Evolutionary conservation across 192 early-diverging fungal species (phyloP).

Genomic region (Lobosporangium transversale): DNA sequence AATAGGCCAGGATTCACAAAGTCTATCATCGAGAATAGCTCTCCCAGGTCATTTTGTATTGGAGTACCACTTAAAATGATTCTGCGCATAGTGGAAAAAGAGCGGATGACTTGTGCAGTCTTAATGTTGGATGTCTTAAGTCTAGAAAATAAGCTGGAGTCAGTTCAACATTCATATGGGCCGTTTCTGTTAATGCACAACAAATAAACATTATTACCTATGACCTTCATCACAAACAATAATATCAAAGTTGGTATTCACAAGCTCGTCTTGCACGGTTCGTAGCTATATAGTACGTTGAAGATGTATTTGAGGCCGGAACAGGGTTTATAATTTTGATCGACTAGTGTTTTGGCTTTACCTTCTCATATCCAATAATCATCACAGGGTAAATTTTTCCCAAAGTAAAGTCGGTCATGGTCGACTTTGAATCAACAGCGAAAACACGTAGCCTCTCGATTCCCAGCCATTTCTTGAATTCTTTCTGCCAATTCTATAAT

Average conservation of each 20-base stretch:
- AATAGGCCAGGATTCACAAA: constrained; percentile 61
- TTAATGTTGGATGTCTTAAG: constrained; percentile 59
- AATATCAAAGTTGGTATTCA: constrained; percentile 43
- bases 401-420: constrained; percentile 54
- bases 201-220: constrained; percentile 7
- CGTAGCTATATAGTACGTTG: constrained; percentile 22
- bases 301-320: background rate
- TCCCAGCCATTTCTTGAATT: constrained; percentile 66
- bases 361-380: constrained; percentile 64
- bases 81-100: constrained; percentile 37
- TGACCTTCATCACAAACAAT: constrained; percentile 44
- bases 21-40: constrained; percentile 60
- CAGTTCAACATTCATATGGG: too few relatives aligned
- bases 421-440: constrained; percentile 56
- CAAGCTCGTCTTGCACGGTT: constrained; percentile 41
- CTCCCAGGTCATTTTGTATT: constrained; percentile 60
- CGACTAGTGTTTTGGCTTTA: too few relatives aligned
- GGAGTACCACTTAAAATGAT: constrained; percentile 59
- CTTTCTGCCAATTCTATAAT: constrained; percentile 61
- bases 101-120: constrained; percentile 51
- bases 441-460: constrained; percentile 56
- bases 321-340: background rate
- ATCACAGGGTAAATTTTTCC: constrained; percentile 59
- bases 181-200: too few relatives aligned
- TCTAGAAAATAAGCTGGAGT: constrained; percentile 8